These are phyloP conservation scores for Piper longum DNA, from an alignment of 164 flowering plant genomes.

Conservation along the genomic window DNA sequence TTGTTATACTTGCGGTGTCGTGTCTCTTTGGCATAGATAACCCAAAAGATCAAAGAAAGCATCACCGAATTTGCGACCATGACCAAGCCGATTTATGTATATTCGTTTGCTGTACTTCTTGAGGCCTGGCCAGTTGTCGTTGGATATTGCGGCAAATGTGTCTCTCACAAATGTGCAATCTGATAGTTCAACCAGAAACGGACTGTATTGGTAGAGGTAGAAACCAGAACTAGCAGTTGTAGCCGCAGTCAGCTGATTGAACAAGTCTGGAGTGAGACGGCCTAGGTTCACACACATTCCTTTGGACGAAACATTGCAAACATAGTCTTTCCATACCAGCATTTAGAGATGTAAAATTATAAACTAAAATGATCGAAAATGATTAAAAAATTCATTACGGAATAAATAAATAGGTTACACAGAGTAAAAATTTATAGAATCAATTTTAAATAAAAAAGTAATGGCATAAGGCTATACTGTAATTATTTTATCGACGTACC, in stretches of 20 bases:
- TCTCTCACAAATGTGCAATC: constrained; percentile 72
- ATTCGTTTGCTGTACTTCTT: constrained; percentile 37
- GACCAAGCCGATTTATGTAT: constrained; percentile 53
- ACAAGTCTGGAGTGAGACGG: constrained; percentile 48
- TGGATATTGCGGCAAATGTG: constrained; percentile 34
- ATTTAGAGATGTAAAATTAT: background rate
- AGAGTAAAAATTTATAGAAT: too few species aligned
- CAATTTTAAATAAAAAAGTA: too few species aligned
- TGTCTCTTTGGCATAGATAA: constrained; percentile 75
- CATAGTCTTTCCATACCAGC: constrained; percentile 21
- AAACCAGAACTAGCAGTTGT: constrained; percentile 61
- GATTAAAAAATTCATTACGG: too few species aligned
- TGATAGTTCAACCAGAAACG: constrained; percentile 45
- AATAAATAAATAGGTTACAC: too few species aligned
- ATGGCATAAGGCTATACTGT: too few species aligned
- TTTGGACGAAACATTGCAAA: constrained; percentile 26
- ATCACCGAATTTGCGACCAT: constrained; percentile 72
- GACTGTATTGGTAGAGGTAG: constrained; percentile 42
- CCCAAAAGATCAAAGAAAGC: constrained; percentile 82
- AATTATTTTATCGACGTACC: too few species aligned
- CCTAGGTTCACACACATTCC: constrained; percentile 45
- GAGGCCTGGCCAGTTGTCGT: constrained; percentile 48
- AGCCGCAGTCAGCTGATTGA: constrained; percentile 44
- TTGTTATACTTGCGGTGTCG: constrained; percentile 62
- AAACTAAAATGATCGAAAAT: too few species aligned